These are phyloP conservation scores for Flaveria floridana DNA, from an alignment of 140 eudicot genomes.

Conservation along the genomic window DNA sequence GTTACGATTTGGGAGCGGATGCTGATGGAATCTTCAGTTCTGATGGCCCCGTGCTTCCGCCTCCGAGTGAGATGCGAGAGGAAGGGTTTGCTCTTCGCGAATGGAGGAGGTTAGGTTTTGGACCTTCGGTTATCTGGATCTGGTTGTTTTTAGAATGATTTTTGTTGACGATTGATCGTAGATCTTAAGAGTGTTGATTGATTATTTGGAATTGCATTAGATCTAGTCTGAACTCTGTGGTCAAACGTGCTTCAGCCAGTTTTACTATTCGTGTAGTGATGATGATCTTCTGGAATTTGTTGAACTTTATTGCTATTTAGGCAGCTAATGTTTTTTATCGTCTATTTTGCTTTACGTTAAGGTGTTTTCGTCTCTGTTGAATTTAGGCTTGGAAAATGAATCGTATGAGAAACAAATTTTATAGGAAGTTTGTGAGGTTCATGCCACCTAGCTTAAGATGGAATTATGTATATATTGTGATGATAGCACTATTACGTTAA, in stretches of 20 bases:
- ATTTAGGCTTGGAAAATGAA: background rate
- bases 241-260: conserved; percentile 17
- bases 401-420: background rate
- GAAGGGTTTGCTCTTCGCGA: conserved; percentile 90
- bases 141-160: background rate
- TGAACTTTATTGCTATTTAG: background rate
- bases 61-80: conserved; percentile 79
- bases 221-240: conserved; percentile 12
- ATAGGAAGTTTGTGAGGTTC: conserved; percentile 10
- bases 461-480: conserved; percentile 8
- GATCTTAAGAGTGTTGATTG: conserved; percentile 8
- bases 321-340: too few species aligned
- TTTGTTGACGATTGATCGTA: background rate
- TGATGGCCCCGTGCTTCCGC: conserved; percentile 93
- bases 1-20: conserved; percentile 51
- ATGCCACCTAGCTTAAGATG: background rate
- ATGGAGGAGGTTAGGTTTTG: conserved; percentile 73
- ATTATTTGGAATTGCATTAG: conserved; percentile 2
- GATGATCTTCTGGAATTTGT: background rate
- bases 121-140: conserved; percentile 18
- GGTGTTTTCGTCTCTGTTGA: background rate
- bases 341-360: background rate
- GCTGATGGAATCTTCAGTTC: conserved; percentile 68
- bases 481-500: background rate
- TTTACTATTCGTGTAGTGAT: background rate